These are phyloP conservation scores for Crithidia thermophila DNA, from an alignment of 208 protist species.

Conservation along the genomic window DNA sequence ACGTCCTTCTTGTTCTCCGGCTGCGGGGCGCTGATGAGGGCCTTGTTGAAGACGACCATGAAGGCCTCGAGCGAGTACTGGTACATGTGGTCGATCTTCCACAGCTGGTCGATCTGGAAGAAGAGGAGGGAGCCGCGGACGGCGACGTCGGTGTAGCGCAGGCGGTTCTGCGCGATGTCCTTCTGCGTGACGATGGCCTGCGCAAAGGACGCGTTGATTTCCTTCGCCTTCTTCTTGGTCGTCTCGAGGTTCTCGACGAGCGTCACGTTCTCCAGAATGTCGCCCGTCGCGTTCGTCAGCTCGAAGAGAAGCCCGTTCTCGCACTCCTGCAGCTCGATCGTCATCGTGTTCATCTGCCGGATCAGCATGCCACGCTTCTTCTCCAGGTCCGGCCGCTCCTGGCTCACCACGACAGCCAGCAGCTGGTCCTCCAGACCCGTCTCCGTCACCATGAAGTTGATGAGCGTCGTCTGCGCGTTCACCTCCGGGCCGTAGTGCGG, in stretches of 20 bases:
- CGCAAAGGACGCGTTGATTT: constrained; percentile 96
- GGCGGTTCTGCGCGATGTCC: constrained; percentile 95
- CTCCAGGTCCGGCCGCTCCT: constrained; percentile 98
- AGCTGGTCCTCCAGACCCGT: constrained; percentile 99
- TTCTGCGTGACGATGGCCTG: constrained; percentile 95
- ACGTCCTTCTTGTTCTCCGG: constrained; percentile 94
- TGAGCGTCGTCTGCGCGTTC: constrained; percentile 98
- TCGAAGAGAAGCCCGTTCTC: constrained; percentile 97
- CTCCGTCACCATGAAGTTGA: constrained; percentile 99
- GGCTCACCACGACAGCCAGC: constrained; percentile 97
- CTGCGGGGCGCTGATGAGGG: constrained; percentile 86
- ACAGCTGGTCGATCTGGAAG: constrained; percentile 97
- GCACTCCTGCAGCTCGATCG: constrained; percentile 97
- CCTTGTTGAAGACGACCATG: constrained; percentile 98
- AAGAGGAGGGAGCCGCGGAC: constrained; percentile 96
- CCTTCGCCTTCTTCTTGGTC: constrained; percentile 96
- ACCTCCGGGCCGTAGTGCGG: constrained; percentile 99
- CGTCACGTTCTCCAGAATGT: constrained; percentile 96
- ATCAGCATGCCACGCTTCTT: constrained; percentile 95
- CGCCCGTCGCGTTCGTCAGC: constrained; percentile 94
- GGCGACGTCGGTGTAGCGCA: constrained; percentile 96
- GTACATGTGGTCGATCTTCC: constrained; percentile 99
- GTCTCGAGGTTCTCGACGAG: constrained; percentile 97
- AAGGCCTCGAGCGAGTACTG: constrained; percentile 98
- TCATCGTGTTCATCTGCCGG: constrained; percentile 98